phyloP scores from a whole-genome alignment of 306 rosid genomes.

The Cucumis sativus region DNA sequence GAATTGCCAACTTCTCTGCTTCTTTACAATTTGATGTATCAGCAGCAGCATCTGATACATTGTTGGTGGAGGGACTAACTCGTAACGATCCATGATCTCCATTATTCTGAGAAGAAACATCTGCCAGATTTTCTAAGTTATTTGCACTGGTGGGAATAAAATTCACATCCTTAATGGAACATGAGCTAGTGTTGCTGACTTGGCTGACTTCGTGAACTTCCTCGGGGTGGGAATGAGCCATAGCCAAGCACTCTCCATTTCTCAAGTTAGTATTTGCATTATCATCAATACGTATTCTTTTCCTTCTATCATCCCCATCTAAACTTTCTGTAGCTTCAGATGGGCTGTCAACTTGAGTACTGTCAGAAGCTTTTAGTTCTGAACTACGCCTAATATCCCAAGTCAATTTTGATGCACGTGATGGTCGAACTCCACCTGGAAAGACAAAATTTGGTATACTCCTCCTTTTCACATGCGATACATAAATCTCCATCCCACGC shows the following conservation, averaged over 20 bases:
- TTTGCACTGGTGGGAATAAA: neutral
- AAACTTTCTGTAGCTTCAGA: conserved; percentile 26
- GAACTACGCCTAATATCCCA: conserved; percentile 46
- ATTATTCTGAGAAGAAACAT: conserved; percentile 29
- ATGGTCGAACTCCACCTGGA: conserved; percentile 69
- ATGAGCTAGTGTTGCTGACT: conserved; percentile 29
- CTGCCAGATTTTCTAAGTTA: conserved; percentile 21
- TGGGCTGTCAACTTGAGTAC: conserved; percentile 30
- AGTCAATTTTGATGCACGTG: conserved; percentile 33
- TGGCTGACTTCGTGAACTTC: conserved; percentile 39
- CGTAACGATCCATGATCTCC: conserved; percentile 25
- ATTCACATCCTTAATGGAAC: conserved; percentile 23
- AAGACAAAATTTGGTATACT: conserved; percentile 68
- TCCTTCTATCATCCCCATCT: conserved; percentile 38
- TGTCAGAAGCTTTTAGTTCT: conserved; percentile 44
- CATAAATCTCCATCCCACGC: conserved; percentile 69
- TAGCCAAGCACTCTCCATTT: conserved; percentile 24
- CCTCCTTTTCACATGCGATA: conserved; percentile 68
- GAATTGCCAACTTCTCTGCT: conserved; percentile 60
- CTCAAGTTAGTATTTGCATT: conserved; percentile 24
- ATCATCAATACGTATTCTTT: conserved; percentile 58
- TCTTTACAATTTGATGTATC: conserved; percentile 40
- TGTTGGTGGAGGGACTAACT: conserved; percentile 14
- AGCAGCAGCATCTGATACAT: conserved; percentile 8
- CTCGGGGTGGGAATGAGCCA: conserved; percentile 15